Evolutionary conservation across 257 asterid species (phyloP).

Genomic region (Plantago ovata): DNA sequence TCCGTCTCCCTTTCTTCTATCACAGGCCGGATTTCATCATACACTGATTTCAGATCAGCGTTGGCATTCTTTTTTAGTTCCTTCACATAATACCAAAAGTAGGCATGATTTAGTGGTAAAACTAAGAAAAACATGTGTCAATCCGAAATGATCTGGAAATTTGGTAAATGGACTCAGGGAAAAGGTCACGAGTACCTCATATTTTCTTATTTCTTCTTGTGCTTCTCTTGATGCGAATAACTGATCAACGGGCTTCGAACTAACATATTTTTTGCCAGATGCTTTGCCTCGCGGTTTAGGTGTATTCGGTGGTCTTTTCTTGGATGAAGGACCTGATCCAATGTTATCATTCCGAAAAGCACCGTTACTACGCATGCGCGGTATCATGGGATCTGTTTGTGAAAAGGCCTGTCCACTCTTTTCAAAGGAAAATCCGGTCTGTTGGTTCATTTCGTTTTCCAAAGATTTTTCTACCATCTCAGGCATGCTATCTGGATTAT

Average conservation of each 20-base stretch:
- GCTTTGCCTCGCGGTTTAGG: conserved; percentile 42
- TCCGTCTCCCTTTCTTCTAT: conserved; percentile 86
- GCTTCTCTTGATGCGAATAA: conserved; percentile 65
- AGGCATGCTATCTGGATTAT: conserved; percentile 26
- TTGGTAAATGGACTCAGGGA: background rate
- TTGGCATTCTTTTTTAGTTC: conserved; percentile 55
- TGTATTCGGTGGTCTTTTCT: conserved; percentile 49
- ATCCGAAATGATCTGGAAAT: background rate
- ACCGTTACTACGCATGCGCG: conserved; percentile 61
- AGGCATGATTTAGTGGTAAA: background rate
- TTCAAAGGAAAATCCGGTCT: conserved; percentile 24
- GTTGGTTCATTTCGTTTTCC: conserved; percentile 32
- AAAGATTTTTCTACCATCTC: conserved; percentile 23
- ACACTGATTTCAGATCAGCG: conserved; percentile 51
- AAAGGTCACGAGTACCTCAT: conserved; percentile 43
- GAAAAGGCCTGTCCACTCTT: conserved; percentile 30
- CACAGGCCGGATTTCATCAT: conserved; percentile 87
- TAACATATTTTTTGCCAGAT: conserved; percentile 42
- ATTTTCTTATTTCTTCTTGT: conserved; percentile 59
- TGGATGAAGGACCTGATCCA: conserved; percentile 45
- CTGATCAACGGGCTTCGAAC: conserved; percentile 50
- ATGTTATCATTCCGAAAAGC: conserved; percentile 46
- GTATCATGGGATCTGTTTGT: conserved; percentile 47
- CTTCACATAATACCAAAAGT: conserved; percentile 31
- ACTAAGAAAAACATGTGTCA: background rate